These are phyloP conservation scores for Myxozyma nipponensis DNA, from an alignment of 805 yeast species.

Conservation along the genomic window DNA sequence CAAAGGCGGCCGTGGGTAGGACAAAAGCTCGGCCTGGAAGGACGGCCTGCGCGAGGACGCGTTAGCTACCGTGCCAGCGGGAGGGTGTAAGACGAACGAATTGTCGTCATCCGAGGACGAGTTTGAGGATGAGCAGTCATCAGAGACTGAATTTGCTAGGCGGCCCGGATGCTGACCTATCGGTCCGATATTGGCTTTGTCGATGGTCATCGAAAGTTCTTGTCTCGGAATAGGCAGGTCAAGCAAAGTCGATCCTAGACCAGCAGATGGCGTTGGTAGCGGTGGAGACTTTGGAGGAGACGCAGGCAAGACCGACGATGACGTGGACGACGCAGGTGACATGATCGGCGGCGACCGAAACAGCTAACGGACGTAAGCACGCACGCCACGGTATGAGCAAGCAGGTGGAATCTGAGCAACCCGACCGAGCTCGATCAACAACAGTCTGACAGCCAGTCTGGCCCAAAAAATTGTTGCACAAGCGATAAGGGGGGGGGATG, in stretches of 20 bases:
- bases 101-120: conserved; percentile 16
- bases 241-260: no score
- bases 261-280: no score
- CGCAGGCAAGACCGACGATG: background rate
- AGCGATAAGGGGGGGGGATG: background rate
- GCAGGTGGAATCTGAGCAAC: no score
- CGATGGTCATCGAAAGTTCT: no score
- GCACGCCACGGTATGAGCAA: no score
- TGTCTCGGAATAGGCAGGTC: no score
- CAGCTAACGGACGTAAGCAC: no score
- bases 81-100: conserved; percentile 1
- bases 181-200: no score
- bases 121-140: background rate
- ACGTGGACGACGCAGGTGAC: background rate
- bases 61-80: background rate
- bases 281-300: background rate
- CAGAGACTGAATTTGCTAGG: background rate
- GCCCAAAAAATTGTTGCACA: background rate
- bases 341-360: no score
- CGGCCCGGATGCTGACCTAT: background rate
- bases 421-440: no score
- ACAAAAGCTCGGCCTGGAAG: conserved; percentile 59
- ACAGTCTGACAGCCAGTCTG: background rate
- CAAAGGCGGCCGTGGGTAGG: conserved; percentile 31
- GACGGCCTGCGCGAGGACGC: conserved; percentile 60